Percentiles rank a stretch among this genome's conserved stretches.
These are phyloP conservation scores for Bocquillonia castaneifolia DNA, from an alignment of 441 rosid genomes.

Conservation along the genomic window DNA sequence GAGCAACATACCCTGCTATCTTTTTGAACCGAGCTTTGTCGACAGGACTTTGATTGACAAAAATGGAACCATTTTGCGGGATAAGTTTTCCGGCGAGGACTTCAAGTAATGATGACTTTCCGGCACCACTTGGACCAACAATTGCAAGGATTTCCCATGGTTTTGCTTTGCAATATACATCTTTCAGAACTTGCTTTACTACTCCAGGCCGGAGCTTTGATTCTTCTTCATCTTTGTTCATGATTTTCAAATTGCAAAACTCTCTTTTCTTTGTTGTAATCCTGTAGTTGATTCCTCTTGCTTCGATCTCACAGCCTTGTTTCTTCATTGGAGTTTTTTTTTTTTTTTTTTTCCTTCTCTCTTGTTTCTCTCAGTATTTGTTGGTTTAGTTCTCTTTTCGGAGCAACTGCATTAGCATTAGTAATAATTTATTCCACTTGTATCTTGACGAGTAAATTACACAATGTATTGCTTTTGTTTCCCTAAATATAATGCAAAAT, in stretches of 20 bases:
- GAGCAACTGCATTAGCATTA: conserved; percentile 7
- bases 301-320: conserved; percentile 86
- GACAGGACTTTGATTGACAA: conserved; percentile 52
- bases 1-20: conserved; percentile 80
- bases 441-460: not conserved
- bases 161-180: conserved; percentile 67
- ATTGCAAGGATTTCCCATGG: conserved; percentile 93
- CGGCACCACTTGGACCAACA: conserved; percentile 96
- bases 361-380: not conserved
- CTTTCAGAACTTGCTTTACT: conserved; percentile 50
- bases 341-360: not conserved
- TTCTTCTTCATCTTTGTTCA: conserved; percentile 26
- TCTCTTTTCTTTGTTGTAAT: conserved; percentile 33
- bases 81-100: conserved; percentile 59
- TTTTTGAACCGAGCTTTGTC: conserved; percentile 60
- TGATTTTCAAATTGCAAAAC: conserved; percentile 37
- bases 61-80: conserved; percentile 58
- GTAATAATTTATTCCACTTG: not conserved
- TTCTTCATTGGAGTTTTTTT: conserved; percentile 44
- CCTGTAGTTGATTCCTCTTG: conserved; percentile 56
- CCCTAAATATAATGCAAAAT: no score
- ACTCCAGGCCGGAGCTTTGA: conserved; percentile 24
- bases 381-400: not conserved
- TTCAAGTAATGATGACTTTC: conserved; percentile 80
- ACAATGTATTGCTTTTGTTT: no score